A percentile compares a stretch with the other conserved stretches of the same genome.
phyloP scores from a whole-genome alignment of 495 filamentous ascomycete genomes.

The Penicillium antarcticum region DNA sequence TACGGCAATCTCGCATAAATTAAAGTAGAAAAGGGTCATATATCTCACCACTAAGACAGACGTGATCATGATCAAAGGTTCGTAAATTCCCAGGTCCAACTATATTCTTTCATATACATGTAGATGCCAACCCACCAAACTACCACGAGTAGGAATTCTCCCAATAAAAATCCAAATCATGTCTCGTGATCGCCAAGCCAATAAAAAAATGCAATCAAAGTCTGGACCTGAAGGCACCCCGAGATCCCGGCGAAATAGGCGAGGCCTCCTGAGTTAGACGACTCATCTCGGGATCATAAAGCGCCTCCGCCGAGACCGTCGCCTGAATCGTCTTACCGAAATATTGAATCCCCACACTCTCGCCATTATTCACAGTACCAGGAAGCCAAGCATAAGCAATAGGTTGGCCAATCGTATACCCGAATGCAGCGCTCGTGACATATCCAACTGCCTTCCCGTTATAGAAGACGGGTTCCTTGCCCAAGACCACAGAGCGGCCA shows the following conservation, averaged over 20 bases:
- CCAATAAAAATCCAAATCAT: too few species aligned
- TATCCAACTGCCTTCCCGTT: slow-evolving; percentile 39
- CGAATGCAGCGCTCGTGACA: slow-evolving; percentile 47
- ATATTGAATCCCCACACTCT: slow-evolving; percentile 44
- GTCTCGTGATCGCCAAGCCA: too few species aligned
- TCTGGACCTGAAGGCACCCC: slow-evolving; percentile 10
- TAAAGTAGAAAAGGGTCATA: too few species aligned
- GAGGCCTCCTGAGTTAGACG: slow-evolving; percentile 17
- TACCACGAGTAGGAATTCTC: too few species aligned
- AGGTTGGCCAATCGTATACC: slow-evolving; percentile 42
- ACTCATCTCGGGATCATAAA: slow-evolving; percentile 38
- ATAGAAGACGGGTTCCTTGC: slow-evolving; percentile 48
- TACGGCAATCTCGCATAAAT: too few species aligned
- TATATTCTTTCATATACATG: too few species aligned
- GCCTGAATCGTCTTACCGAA: slow-evolving; percentile 42
- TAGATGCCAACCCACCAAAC: too few species aligned
- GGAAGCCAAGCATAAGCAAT: slow-evolving; percentile 48
- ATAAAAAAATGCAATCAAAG: neutral
- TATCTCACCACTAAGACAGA: too few species aligned
- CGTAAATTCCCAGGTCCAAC: too few species aligned
- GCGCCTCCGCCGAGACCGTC: slow-evolving; percentile 34
- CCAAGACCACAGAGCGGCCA: slow-evolving; percentile 42
- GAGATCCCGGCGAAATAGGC: neutral
- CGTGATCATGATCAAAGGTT: too few species aligned
- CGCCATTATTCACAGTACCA: slow-evolving; percentile 26